phyloP scores from a whole-genome alignment of 352 stramenopile genomes.

The Globisporangium irregulare region DNA sequence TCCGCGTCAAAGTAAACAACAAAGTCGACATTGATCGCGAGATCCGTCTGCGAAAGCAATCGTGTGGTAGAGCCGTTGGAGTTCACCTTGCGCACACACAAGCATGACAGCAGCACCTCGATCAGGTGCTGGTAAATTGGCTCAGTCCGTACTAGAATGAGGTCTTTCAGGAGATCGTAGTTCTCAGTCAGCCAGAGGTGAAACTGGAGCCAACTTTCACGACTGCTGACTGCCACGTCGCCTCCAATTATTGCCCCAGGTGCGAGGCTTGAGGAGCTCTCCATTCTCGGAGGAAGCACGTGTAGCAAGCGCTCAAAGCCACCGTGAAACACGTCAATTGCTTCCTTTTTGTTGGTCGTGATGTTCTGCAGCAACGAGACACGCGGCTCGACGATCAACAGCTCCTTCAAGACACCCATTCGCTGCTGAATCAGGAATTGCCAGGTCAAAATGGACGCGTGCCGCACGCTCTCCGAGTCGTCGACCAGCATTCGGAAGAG shows the following conservation, averaged over 20 bases:
- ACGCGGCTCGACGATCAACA: constrained; percentile 72
- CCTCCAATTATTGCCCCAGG: neutral
- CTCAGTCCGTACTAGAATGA: constrained; percentile 64
- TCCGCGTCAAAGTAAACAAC: constrained; percentile 23
- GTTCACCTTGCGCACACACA: constrained; percentile 41
- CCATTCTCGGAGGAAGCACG: constrained; percentile 25
- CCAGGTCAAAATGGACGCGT: constrained; percentile 55
- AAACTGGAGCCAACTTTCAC: constrained; percentile 73
- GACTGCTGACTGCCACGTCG: constrained; percentile 17
- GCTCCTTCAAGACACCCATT: constrained; percentile 66
- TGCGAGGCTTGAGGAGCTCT: neutral
- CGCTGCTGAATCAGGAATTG: constrained; percentile 75
- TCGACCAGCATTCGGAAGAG: constrained; percentile 68
- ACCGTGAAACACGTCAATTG: constrained; percentile 69
- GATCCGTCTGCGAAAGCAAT: constrained; percentile 22
- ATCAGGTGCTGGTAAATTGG: constrained; percentile 51
- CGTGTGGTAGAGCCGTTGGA: constrained; percentile 18
- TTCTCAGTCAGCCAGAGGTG: constrained; percentile 79
- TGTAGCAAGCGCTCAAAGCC: constrained; percentile 69
- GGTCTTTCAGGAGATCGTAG: constrained; percentile 53
- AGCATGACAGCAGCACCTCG: constrained; percentile 50
- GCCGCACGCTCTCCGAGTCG: constrained; percentile 41
- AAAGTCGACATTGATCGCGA: constrained; percentile 36
- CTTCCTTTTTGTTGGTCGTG: constrained; percentile 67
- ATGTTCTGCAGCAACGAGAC: constrained; percentile 67